phyloP scores from a whole-genome alignment of 768 basidiomycete species.

The Serendipita indica region DNA sequence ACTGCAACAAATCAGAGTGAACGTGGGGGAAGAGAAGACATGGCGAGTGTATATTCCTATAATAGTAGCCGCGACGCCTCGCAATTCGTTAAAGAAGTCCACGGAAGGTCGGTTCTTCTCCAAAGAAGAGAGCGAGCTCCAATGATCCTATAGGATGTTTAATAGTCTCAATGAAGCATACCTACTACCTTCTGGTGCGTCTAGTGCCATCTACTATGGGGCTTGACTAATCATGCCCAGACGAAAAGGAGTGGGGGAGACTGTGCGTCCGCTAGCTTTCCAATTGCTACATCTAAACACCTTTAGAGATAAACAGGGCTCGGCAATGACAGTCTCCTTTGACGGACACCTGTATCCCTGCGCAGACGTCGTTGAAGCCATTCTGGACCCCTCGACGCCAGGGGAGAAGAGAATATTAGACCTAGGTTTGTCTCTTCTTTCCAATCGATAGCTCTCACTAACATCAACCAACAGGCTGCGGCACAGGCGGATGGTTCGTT shows the following conservation, averaged over 20 bases:
- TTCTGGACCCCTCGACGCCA: background rate
- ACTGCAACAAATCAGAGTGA: background rate
- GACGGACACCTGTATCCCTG: conserved; percentile 3
- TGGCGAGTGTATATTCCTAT: conserved; percentile 3
- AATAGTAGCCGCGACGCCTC: background rate
- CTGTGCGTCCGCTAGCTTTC: background rate
- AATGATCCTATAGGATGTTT: background rate
- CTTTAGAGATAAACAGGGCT: background rate
- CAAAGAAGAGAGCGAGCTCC: background rate
- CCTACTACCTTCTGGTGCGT: background rate
- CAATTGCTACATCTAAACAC: background rate
- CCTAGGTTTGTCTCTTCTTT: background rate
- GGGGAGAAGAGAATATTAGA: background rate
- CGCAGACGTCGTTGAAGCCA: background rate
- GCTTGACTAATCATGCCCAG: background rate
- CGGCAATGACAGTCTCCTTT: background rate
- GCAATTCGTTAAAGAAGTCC: conserved; percentile 4
- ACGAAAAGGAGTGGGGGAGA: background rate
- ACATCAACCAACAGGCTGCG: background rate
- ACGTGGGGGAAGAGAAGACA: background rate
- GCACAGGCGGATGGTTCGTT: background rate
- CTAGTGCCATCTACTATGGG: too few species aligned
- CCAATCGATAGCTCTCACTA: background rate
- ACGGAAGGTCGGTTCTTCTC: background rate
- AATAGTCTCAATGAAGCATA: conserved; percentile 2